Evolutionary conservation across 192 early-diverging fungal species (phyloP).

Genomic region (Geosiphon pyriformis): DNA sequence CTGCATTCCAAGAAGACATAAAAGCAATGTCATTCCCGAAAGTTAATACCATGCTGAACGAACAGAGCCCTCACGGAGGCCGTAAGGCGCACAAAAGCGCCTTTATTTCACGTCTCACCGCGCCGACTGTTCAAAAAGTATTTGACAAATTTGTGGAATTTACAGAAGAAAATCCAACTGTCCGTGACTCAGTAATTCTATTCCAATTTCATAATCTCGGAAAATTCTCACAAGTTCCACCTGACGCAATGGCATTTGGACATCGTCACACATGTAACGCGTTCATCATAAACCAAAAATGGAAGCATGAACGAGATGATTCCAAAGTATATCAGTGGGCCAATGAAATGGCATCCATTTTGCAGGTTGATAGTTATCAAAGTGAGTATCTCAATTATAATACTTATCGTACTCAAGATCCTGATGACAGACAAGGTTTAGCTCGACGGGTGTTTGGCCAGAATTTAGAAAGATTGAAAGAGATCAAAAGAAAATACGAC

Average conservation of each 20-base stretch:
- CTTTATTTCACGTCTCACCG: not conserved
- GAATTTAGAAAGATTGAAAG: slow-evolving; percentile 1
- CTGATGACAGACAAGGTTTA: not conserved
- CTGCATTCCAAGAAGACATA: not conserved
- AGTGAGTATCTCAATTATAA: not conserved
- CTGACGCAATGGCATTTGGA: not conserved
- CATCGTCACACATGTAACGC: not conserved
- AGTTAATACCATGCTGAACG: not conserved
- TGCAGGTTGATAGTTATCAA: not conserved
- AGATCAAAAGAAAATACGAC: slow-evolving; percentile 1
- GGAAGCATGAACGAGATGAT: slow-evolving; percentile 1
- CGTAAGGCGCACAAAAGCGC: not conserved
- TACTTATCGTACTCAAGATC: not conserved
- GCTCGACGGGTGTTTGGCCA: not conserved
- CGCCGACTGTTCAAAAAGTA: not conserved
- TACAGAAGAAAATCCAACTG: not conserved
- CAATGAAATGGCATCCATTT: not conserved
- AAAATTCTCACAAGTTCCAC: not conserved
- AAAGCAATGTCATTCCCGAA: not conserved
- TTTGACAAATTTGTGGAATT: not conserved
- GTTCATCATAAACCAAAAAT: not conserved
- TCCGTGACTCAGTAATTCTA: not conserved
- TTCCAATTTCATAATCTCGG: not conserved
- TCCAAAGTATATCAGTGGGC: not conserved
- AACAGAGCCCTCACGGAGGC: not conserved